Base-by-base conservation (phyloP, 2,329 filamentous ascomycete species). In the Aaosphaeria arxii region DNA sequence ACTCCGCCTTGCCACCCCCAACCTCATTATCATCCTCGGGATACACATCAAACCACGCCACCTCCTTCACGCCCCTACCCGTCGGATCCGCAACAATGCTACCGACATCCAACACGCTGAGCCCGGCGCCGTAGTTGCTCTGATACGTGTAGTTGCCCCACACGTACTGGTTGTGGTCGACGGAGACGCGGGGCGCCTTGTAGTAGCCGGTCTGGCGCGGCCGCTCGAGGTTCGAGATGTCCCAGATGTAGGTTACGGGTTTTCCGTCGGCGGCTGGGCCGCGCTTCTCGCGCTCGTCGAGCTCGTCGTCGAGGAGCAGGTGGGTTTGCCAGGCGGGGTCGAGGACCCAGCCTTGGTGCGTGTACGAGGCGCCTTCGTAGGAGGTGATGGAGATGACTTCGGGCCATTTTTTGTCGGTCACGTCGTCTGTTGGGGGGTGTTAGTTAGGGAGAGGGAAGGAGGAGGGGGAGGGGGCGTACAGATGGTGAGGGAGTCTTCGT, bases 281-380 rank as follows among this genome's bases (percentile, higher is more conserved):
- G 11, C 58, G 56, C 11, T 53, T 48, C 40, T 64, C 50, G 40
- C 53, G 54, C 53, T 68, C 64, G 31, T 68, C 68, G 45, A 69
- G 69, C 45, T 71, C 68, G 36, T 71, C 69, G 30, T 71, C 69
- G 5, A 71, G 62, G n/a, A 71, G 60, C 13, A 71, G 54, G 48
- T 64, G 70, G 7, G 59, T 48, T 52, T 70, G 67, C 49, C 67
- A 59, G 29, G 63, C 53, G 28, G 59, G 56, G 50, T 71, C 69
- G 11, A 80, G 70, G 4, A 83, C 69, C 69, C 76, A 77, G 5
- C 81, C 81, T 57, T 83, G 80, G 58, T 84, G 81, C 1, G 79
- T 81, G 66, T 83, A 84, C 11, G 73, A 62, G n/a, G 77, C 77
- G 38, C 80, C 80, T n/a, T 77, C 72, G 61, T 83, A 83, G 0